Base-by-base conservation (phyloP, 2,329 filamentous ascomycete genomes). In the Macrophomina phaseolina region DNA sequence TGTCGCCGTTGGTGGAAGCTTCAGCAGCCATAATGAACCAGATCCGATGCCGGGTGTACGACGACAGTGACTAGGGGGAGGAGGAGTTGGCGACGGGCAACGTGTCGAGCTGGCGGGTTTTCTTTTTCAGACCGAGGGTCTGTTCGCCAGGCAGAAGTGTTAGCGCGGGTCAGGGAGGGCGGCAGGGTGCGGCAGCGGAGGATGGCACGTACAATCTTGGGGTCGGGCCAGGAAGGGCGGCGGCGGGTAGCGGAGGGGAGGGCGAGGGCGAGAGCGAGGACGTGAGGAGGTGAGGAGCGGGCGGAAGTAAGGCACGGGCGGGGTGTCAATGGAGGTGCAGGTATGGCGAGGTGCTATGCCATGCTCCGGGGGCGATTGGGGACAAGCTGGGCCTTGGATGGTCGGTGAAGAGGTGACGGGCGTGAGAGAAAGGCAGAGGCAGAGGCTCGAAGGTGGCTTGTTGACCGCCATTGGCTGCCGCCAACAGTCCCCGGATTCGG, bases 91-190 rank as follows among this genome's bases (percentile, higher is more conserved):
- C 28, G 71, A 73, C 5, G 71, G 76, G 5, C 71, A 80, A 81
- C 55, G 77, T 23, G 23, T 23, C 23, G 23, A 23, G 23, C 23
- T 23, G 23, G 23, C 23, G 3, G 23, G 23, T 23, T 81, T 65
- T 38, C 36, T 12, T 80, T 76, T 0, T 11, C n/a, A 18, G 18
- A 30, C 23, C 36, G 34, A 34, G 30, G 12, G 48, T 81, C 2
- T 70, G 78, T 1, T 82, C 81, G 70, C 80, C 81, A 1, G 83
- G 81, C 0, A 78, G 83, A 66, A 83, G 28, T 48, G 40, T 60
- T 34, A 60, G 56, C 56, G 28, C 14, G 56, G 38, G 16, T 16
- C 8, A 11, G 6, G 18, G n/a, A 40, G 16, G 28, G 28, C 7
- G 23, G 34, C 28, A 18, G 16, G 28, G 30, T 23, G 23, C 23